Evolutionary conservation across 2,329 filamentous ascomycete species (phyloP).

Genomic region (Fusarium chaquense): DNA sequence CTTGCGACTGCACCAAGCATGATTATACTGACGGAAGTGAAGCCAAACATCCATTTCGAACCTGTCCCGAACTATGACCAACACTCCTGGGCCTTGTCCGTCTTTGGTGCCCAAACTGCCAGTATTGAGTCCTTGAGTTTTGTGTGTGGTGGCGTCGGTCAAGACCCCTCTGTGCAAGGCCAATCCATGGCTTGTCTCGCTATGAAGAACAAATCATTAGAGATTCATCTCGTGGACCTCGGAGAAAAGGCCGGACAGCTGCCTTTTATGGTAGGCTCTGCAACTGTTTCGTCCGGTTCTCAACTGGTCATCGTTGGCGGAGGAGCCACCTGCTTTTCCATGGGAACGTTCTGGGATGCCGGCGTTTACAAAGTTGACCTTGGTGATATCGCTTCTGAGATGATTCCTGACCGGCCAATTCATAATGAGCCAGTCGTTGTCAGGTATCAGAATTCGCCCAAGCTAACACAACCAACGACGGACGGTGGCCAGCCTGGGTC

Average conservation of each 20-base stretch:
- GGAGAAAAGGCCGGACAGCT: slow-evolving; percentile 14
- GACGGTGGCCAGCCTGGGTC: slow-evolving; percentile 1
- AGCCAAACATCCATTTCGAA: slow-evolving; percentile 49
- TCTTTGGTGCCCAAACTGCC: slow-evolving; percentile 51
- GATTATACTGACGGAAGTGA: slow-evolving; percentile 4
- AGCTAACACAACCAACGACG: slow-evolving; percentile 34
- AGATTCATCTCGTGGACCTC: slow-evolving; percentile 10
- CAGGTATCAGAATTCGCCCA: slow-evolving; percentile 48
- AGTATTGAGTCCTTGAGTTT: slow-evolving; percentile 39
- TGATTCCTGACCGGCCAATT: neutral
- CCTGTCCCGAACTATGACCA: slow-evolving; percentile 6
- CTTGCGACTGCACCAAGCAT: neutral
- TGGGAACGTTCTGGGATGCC: slow-evolving; percentile 86
- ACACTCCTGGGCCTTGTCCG: slow-evolving; percentile 37
- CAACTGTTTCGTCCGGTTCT: slow-evolving; percentile 61
- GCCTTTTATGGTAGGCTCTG: slow-evolving; percentile 79
- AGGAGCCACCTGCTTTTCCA: slow-evolving; percentile 89
- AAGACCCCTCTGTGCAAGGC: slow-evolving; percentile 46
- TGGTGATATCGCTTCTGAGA: slow-evolving; percentile 5
- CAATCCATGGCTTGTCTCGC: slow-evolving; percentile 45
- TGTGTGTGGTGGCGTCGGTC: slow-evolving; percentile 53
- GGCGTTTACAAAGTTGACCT: slow-evolving; percentile 62
- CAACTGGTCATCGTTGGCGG: slow-evolving; percentile 77
- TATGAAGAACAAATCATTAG: slow-evolving; percentile 47
- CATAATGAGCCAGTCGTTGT: slow-evolving; percentile 11